Evolutionary conservation across 2,329 filamentous ascomycete species (phyloP), one percentile per base, ranked within the genome.

Genomic region (Hymenoscyphus linearis): DNA sequence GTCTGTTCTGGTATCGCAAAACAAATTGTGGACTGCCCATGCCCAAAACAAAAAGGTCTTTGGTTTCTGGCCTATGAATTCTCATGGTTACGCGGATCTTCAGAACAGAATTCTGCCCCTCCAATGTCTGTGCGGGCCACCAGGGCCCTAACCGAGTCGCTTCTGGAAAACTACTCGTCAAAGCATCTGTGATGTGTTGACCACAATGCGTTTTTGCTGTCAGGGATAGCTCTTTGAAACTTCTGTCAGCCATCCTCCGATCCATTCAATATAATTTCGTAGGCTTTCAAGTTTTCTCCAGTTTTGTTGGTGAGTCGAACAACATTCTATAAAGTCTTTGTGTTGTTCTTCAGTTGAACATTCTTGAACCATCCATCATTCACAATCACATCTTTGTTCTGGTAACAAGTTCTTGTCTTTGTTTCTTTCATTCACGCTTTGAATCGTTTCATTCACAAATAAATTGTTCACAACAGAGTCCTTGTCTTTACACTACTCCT

Each of bases 321-420:
- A 14, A 13, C 16, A 7, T 34, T 53, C 50, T 25, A n/a, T 27
- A 53, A 53, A 34, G 50, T 25, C 27, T 27, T 27, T 52, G 44
- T 52, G 10, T 25, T 31, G 47, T 50, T 36, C 25, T 47, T 31
- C 34, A 18, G 13, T 26, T 18, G 34, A 52, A 10, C 4, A 52
- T 52, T 52, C 22, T 25, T n/a, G 27, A 14, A 31, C 5, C 7
- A 44, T 52, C 22, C n/a, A n/a, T n/a, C n/a, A n/a, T 16, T n/a
- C 9, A 52, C 34, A 52, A 40, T 35, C 52, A 18, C 27, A 16
- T 36, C 40, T 12, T 58, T 58, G 56, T 58, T 58, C 44, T 58
- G 56, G 55, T 31, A 58, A 58, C 44, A 58, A 58, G 40, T 14
- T 7, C 7, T 18, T 27, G 25, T 14, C 12, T 57, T n/a, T 47